Evolutionary conservation across 768 basidiomycete species (phyloP), one percentile per base, ranked within the genome.

Genomic region (Nidula microcarpa): DNA sequence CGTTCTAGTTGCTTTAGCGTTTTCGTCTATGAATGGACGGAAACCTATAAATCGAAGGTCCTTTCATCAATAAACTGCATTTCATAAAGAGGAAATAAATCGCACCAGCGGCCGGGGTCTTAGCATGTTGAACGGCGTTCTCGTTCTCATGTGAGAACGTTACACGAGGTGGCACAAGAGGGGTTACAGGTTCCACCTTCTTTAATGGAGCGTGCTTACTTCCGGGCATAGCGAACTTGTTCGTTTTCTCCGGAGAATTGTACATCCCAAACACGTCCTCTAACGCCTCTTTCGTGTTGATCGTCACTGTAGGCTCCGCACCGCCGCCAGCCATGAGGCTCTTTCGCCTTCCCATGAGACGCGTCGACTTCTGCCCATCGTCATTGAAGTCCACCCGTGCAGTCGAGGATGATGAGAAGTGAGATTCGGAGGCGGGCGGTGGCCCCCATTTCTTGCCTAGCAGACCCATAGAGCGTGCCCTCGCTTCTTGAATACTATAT

Each of bases 191-290:
- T 43, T 87, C 86, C 17, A 91, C 71, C 62, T 80, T 86, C 65
- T 76, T 81, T 33, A 89, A 72, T 33, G 87, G 86, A 0, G 86
- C 87, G 62, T 89, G 81, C 62, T 89, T 89, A 59, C 84, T 87
- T 18, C 88, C 87, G 4, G 81, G 79, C 4, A 75, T 65, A 13
- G 74, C 60, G 23, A 77, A 68, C 49, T 79, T 82, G 44, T 77
- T 75, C 0, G 86, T 86, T 70, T 85, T 90, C 55, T 91, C 89
- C 2, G 90, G 90, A 7, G 89, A 91, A 66, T 97, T 96, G 66
- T 94, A 98, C 88, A 98, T 94, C 50, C 87, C 89, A 70, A 95
- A 94, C 41, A 98, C 93, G 63, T 98, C 94, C 10, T 84, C 89
- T 34, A 97, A 77, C 3, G 97, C 97, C 57, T 93, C 91, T 66